These are phyloP conservation scores for Hyphochytrium catenoides DNA, from an alignment of 352 stramenopile genomes.

Conservation along the genomic window DNA sequence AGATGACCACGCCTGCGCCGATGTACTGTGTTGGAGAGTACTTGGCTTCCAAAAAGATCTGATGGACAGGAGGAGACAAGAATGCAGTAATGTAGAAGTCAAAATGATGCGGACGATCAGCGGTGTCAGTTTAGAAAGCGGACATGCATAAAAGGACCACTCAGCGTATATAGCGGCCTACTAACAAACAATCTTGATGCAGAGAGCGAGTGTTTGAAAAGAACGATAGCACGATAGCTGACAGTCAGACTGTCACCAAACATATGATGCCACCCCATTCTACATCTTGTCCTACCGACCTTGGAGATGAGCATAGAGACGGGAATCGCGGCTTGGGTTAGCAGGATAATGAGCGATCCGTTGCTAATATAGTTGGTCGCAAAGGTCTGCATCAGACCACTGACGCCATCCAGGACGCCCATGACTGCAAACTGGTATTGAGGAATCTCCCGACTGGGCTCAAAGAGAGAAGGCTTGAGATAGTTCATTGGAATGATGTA, in stretches of 20 bases:
- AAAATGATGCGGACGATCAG: too few relatives aligned
- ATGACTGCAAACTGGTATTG: conserved; percentile 88
- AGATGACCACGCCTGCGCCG: conserved; percentile 68
- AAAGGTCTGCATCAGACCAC: conserved; percentile 73
- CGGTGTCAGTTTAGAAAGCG: too few relatives aligned
- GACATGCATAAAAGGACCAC: too few relatives aligned
- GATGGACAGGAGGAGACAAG: too few relatives aligned
- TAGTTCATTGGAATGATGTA: conserved; percentile 87
- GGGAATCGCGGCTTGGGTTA: conserved; percentile 84
- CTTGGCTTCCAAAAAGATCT: conserved; percentile 36
- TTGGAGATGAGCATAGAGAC: conserved; percentile 82
- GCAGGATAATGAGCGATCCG: conserved; percentile 74
- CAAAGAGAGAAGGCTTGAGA: conserved; percentile 71
- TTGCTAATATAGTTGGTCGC: conserved; percentile 74
- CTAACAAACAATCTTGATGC: too few relatives aligned
- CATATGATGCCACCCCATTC: too few relatives aligned
- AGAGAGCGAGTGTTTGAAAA: too few relatives aligned
- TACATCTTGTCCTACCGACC: too few relatives aligned
- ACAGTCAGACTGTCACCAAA: too few relatives aligned
- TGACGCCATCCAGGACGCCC: conserved; percentile 69
- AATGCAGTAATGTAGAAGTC: too few relatives aligned
- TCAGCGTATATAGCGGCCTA: too few relatives aligned
- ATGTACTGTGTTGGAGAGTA: conserved; percentile 78
- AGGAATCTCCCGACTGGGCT: conserved; percentile 58
- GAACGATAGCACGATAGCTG: too few relatives aligned